phyloP scores from a whole-genome alignment of 768 basidiomycete genomes.

The Lepiota venenata region DNA sequence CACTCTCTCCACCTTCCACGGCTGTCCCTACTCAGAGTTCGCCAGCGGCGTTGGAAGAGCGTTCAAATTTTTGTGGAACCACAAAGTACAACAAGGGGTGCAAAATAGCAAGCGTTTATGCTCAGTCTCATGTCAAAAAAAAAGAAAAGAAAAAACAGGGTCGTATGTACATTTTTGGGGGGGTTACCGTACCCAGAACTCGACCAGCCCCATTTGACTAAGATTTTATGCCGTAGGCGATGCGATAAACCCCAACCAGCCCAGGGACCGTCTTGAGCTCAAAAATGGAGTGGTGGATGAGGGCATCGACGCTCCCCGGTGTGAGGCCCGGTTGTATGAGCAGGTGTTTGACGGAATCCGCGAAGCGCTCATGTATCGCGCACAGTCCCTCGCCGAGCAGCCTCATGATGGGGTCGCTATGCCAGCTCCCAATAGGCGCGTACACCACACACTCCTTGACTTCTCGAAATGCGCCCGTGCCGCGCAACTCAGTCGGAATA shows the following conservation, averaged over 20 bases:
- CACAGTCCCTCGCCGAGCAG: slow-evolving; percentile 41
- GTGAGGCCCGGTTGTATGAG: slow-evolving; percentile 36
- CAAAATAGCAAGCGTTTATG: too few relatives aligned
- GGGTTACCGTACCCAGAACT: too few relatives aligned
- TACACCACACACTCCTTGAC: slow-evolving; percentile 29
- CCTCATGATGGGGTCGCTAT: slow-evolving; percentile 26
- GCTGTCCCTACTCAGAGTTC: not conserved
- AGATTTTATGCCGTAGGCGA: slow-evolving; percentile 40
- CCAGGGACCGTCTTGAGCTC: slow-evolving; percentile 48
- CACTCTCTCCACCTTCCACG: not conserved
- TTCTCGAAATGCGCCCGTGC: slow-evolving; percentile 37
- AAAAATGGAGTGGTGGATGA: slow-evolving; percentile 38
- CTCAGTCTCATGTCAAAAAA: too few relatives aligned
- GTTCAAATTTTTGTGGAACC: too few relatives aligned
- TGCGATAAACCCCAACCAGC: slow-evolving; percentile 44
- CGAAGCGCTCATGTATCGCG: slow-evolving; percentile 35
- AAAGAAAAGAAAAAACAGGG: too few relatives aligned
- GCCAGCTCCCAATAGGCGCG: slow-evolving; percentile 62
- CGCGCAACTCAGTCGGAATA: slow-evolving; percentile 34
- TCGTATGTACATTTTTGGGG: too few relatives aligned
- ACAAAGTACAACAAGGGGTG: too few relatives aligned
- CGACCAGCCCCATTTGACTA: not conserved
- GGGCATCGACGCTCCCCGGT: slow-evolving; percentile 30
- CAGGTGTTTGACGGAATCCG: slow-evolving; percentile 46
- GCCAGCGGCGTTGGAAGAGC: too few relatives aligned